Conservation (phyloP, 1,139 yeast genomes). For the Sugiyamaella paludigena region DNA sequence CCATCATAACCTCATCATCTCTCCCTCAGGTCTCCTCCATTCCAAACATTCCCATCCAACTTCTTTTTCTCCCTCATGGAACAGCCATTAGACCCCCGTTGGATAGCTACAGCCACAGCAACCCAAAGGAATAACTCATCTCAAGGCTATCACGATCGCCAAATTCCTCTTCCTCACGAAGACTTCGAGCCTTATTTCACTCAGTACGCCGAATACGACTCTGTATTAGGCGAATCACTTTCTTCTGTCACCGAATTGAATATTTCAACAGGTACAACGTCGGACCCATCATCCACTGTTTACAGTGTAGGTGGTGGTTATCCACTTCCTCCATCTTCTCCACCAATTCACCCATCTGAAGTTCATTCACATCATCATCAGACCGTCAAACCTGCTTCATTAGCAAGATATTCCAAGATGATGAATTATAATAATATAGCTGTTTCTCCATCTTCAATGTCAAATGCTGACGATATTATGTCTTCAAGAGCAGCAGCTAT, state of each 20-base stretch:
- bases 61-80: constrained; percentile 10
- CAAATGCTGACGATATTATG: constrained; percentile 10
- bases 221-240: constrained; percentile 31
- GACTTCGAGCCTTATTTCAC: constrained; percentile 37
- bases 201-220: constrained; percentile 34
- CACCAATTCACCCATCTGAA: constrained; percentile 15
- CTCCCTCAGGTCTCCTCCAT: background rate
- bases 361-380: constrained; percentile 15
- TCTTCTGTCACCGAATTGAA: constrained; percentile 32
- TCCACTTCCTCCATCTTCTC: constrained; percentile 13
- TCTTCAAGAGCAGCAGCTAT: constrained; percentile 9
- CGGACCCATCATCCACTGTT: background rate
- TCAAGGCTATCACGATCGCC: constrained; percentile 14
- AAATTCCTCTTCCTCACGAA: constrained; percentile 32
- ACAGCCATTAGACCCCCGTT: constrained; percentile 15
- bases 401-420: constrained; percentile 32
- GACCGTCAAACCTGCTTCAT: constrained; percentile 28
- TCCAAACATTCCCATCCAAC: background rate
- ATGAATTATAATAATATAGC: constrained; percentile 25
- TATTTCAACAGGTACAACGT: constrained; percentile 23
- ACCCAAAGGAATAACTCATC: constrained; percentile 7
- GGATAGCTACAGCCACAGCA: constrained; percentile 6
- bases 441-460: constrained; percentile 19
- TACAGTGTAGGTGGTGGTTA: constrained; percentile 10
- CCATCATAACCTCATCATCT: background rate